Percentiles rank a stretch among this genome's conserved stretches.
These are phyloP conservation scores for Fomitopsis schrenkii DNA, from an alignment of 1,284 basidiomycete genomes.

Conservation along the genomic window DNA sequence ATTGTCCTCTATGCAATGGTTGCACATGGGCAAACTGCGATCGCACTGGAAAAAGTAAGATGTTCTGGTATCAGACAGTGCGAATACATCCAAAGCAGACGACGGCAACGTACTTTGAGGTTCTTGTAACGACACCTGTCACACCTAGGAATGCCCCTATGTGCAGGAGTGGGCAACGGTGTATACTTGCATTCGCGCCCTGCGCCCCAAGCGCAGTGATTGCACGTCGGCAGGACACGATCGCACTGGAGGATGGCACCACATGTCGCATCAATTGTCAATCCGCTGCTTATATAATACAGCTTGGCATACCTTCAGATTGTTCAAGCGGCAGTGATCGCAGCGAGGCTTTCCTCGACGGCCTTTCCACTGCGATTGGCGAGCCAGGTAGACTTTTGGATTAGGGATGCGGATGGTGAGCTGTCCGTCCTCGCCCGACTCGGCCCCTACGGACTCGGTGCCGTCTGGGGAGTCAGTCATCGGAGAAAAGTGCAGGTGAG, in stretches of 20 bases:
- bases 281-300: not conserved
- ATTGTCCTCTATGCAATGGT: slow-evolving; percentile 52
- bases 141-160: slow-evolving; percentile 69
- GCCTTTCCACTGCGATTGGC: slow-evolving; percentile 67
- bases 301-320: slow-evolving; percentile 53
- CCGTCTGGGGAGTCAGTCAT: slow-evolving; percentile 37
- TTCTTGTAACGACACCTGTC: slow-evolving; percentile 63
- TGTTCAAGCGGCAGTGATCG: slow-evolving; percentile 65
- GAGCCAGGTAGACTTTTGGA: slow-evolving; percentile 34
- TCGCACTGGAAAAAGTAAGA: slow-evolving; percentile 45
- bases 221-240: slow-evolving; percentile 64
- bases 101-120: slow-evolving; percentile 47
- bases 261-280: slow-evolving; percentile 1
- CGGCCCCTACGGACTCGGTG: slow-evolving; percentile 36
- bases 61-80: not conserved
- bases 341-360: slow-evolving; percentile 67
- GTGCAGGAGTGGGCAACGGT: slow-evolving; percentile 66
- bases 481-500: slow-evolving; percentile 2
- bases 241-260: slow-evolving; percentile 46
- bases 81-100: not conserved
- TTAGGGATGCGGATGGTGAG: slow-evolving; percentile 57
- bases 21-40: slow-evolving; percentile 64
- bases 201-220: slow-evolving; percentile 63
- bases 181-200: slow-evolving; percentile 66
- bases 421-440: slow-evolving; percentile 51